Conservation (phyloP, 2,329 filamentous ascomycete species). For the Calonectria pseudoturangicola region DNA sequence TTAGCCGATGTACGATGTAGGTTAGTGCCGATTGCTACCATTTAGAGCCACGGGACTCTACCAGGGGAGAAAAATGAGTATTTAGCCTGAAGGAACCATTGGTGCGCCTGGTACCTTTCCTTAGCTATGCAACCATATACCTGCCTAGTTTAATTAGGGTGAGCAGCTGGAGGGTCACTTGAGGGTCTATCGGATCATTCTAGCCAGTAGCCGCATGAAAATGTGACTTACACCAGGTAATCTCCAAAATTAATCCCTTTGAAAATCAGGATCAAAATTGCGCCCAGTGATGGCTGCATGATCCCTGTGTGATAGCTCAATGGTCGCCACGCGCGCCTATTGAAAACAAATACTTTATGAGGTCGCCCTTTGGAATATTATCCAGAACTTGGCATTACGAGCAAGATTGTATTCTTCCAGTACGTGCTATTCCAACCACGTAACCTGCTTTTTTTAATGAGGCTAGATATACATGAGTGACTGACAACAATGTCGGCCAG, state of each 20-base stretch:
- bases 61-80: neutral
- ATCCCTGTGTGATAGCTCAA: neutral
- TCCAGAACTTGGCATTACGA: neutral
- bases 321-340: neutral
- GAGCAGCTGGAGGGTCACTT: neutral
- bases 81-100: conserved; percentile 13
- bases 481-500: too few species aligned
- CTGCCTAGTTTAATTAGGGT: neutral
- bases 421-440: too few species aligned
- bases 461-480: too few species aligned
- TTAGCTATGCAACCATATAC: neutral
- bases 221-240: neutral
- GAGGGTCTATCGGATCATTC: neutral
- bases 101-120: neutral
- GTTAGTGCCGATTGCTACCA: neutral
- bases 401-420: too few species aligned
- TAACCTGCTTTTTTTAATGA: too few species aligned
- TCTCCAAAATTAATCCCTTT: neutral
- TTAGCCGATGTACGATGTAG: neutral
- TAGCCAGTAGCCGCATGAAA: neutral
- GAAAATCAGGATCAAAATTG: too few species aligned
- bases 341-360: too few species aligned
- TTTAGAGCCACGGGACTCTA: neutral
- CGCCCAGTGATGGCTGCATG: neutral
- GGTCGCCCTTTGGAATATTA: neutral